Evolutionary conservation across 73 alveolate species (phyloP), one percentile per base, ranked within the genome.

Genomic region (Blepharisma japonicum): DNA sequence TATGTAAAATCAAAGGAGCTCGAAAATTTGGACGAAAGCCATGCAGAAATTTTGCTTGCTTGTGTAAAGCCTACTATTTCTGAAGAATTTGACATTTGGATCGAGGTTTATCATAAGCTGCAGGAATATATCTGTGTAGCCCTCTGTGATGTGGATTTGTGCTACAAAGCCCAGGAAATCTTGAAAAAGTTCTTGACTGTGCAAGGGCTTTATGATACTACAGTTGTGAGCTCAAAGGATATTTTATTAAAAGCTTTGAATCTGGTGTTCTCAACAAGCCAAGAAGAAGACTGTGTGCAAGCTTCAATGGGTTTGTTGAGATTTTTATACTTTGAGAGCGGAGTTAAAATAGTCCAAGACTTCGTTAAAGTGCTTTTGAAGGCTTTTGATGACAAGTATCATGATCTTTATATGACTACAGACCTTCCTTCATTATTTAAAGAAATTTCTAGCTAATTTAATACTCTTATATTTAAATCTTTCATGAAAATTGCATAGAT

Each of bases 61-160:
- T 77, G 87, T 53, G n/a, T 55, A 9, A 51, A 55, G 25, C 72
- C 83, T 6, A 86, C 56, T 20, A n/a, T 83, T 68, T 7, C 50
- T 6, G 71, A 54, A 66, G 68, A 87, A 55, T 68, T 18, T 45
- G 91, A 83, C 55, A 45, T 42, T 27, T 87, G 94, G 91, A 8
- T 80, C 49, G 81, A 61, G 48, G 79, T 74, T 42, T 84, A 66
- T 67, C 25, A 71, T 21, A 80, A 80, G 68, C 46, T 83, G 61
- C 78, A 77, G 56, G 89, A 87, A 50, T 83, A 83, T 83, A 72
- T 87, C 27, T 78, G 86, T 55, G 89, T 87, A 6, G 83, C 81
- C 6, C 83, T 87, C 47, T 83, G 89, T 68, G 90, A 87, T 25
- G 66, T 78, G 8, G 85, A 83, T 20, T 20, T 82, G 8, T 83